Conservation (phyloP, 768 basidiomycete species). For the Tephrocybe rancida region DNA sequence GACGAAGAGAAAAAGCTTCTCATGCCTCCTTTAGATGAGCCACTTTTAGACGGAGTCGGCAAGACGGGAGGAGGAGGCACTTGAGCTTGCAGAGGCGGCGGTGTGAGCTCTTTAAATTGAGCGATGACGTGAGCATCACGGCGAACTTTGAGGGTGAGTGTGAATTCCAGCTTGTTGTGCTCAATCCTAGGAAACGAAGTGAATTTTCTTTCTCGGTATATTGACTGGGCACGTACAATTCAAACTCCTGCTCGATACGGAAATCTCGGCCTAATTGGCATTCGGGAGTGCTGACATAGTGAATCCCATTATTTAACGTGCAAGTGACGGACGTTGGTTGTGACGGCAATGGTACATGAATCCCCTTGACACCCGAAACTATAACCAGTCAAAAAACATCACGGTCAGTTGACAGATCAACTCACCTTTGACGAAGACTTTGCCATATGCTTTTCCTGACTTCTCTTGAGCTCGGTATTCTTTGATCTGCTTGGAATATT, state of each 20-base stretch:
- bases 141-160: conserved; percentile 84
- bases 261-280: conserved; percentile 58
- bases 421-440: conserved; percentile 92
- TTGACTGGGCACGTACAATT: conserved; percentile 59
- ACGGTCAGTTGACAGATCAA: not conserved
- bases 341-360: conserved; percentile 79
- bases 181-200: conserved; percentile 58
- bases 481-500: conserved; percentile 89
- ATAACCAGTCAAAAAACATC: conserved; percentile 10
- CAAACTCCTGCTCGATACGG: conserved; percentile 86
- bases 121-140: conserved; percentile 83
- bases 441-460: conserved; percentile 81
- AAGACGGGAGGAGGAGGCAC: conserved; percentile 39
- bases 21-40: conserved; percentile 56
- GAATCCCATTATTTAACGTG: conserved; percentile 95
- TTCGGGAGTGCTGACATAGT: conserved; percentile 91
- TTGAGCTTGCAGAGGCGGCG: conserved; percentile 36
- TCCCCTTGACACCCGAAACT: conserved; percentile 78
- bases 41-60: conserved; percentile 59
- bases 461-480: conserved; percentile 80
- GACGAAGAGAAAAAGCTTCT: conserved; percentile 77
- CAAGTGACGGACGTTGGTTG: conserved; percentile 77
- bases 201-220: not conserved
- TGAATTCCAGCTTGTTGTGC: conserved; percentile 94
- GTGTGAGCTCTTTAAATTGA: conserved; percentile 69